A percentile compares a stretch with the other conserved stretches of the same genome.
Evolutionary conservation across 805 yeast species (phyloP).

Genomic region (Vanderwaltozyma yarrowii): DNA sequence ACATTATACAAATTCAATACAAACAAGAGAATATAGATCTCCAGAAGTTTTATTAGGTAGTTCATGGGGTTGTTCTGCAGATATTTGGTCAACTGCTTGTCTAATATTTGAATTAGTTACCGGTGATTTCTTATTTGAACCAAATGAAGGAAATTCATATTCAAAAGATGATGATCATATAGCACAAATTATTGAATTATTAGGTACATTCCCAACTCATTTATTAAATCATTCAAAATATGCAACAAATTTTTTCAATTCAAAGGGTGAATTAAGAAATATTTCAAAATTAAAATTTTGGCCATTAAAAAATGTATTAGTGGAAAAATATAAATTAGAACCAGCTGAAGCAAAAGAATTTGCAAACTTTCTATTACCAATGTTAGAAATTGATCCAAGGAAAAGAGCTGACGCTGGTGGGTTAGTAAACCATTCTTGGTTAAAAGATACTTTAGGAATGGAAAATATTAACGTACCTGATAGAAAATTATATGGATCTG

Average conservation of each 20-base stretch:
- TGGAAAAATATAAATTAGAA: constrained; percentile 74
- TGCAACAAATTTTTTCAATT: constrained; percentile 53
- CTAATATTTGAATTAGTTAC: constrained; percentile 82
- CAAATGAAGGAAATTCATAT: constrained; percentile 61
- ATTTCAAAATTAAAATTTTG: constrained; percentile 80
- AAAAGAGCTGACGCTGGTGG: constrained; percentile 94
- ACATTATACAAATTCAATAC: constrained; percentile 83
- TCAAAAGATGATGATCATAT: constrained; percentile 91
- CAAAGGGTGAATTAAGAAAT: constrained; percentile 61
- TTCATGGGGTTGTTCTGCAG: constrained; percentile 91
- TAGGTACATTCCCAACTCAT: constrained; percentile 57
- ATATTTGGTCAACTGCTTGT: constrained; percentile 95
- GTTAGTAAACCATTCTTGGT: constrained; percentile 80
- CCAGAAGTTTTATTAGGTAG: constrained; percentile 80
- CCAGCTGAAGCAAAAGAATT: constrained; percentile 61
- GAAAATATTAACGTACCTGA: constrained; percentile 55
- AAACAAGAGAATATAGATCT: constrained; percentile 85
- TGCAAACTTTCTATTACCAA: constrained; percentile 69
- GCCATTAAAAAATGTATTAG: constrained; percentile 72
- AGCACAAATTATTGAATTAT: constrained; percentile 83
- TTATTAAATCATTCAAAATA: constrained; percentile 51
- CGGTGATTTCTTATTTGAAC: constrained; percentile 92
- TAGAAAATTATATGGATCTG: constrained; percentile 67
- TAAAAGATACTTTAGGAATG: constrained; percentile 61
- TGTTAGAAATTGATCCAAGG: constrained; percentile 73